Base-by-base conservation (phyloP, 345 rosid genomes). In the Gossypium anomalum region DNA sequence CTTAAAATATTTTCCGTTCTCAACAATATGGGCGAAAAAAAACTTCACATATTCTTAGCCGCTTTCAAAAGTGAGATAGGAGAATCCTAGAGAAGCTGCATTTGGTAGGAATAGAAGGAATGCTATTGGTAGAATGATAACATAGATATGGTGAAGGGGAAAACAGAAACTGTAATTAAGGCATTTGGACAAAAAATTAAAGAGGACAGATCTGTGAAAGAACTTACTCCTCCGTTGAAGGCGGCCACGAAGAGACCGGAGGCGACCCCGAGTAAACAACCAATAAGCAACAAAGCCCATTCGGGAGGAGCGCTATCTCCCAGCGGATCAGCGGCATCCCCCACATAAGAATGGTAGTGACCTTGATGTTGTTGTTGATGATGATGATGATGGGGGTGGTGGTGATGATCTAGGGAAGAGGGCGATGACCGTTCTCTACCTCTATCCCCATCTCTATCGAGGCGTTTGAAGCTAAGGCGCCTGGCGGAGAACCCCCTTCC, bases 201-300 rank as follows among this genome's bases (percentile, higher is more conserved):
- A 17, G 67, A 16, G 19, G 66, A 61, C 23, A 64, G 25, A 41
- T 9, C 49, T 38, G 41, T 34, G 20, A 43, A 20, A 20, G 47
- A 49, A 38, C 88, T 17, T 76, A 94, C 98, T 88, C 97, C 97
- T 67, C 84, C 86, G 71, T 88, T 92, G 82, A 95, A 95, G 16
- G 89, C 93, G n/a, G 99, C 97, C 4, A 94, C 98, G 49, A 87
- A 91, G 60, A 94, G 85, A 70, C 98, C 98, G 29, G 97, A 86
- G 70, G 97, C 95, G 23, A 94, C 92, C 58, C 97, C 97, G 23
- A 94, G 89, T 65, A 94, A 91, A 84, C 97, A 91, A 2, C 98
- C 92, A 67, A 95, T 83, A 48, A 95, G 97, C 61, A 94, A 89
- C 78, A 94, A 78, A 44, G 95, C 98, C 97, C 99, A 92, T 66